Evolutionary conservation across 75 land plant species (phyloP).

Genomic region (Sequoiadendron giganteum): DNA sequence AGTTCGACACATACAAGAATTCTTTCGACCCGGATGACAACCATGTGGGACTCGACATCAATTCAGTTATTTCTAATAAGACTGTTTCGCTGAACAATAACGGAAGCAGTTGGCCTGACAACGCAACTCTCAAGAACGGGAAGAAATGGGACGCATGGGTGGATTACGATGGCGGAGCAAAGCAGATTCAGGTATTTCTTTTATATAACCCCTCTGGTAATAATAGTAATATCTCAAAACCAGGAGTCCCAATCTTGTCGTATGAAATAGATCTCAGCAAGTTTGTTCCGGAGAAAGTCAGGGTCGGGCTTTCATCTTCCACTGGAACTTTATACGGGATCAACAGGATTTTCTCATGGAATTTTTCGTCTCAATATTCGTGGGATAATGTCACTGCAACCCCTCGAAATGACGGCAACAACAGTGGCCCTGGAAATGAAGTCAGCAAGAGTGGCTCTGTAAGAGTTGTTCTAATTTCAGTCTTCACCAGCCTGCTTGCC

Average conservation of each 20-base stretch:
- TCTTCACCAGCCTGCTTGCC: no score
- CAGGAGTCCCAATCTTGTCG: background rate
- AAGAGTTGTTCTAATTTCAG: no score
- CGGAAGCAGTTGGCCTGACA: background rate
- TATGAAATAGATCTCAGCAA: background rate
- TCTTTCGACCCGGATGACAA: slow-evolving; percentile 26
- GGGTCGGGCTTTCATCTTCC: slow-evolving; percentile 31
- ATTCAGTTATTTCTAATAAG: slow-evolving; percentile 7
- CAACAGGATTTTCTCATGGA: slow-evolving; percentile 19
- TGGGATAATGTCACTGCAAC: background rate
- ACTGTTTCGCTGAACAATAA: background rate
- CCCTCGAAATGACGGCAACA: no score
- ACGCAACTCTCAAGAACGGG: background rate
- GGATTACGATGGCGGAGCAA: slow-evolving; percentile 15
- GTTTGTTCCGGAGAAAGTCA: slow-evolving; percentile 10
- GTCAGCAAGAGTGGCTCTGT: no score
- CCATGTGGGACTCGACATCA: slow-evolving; percentile 49
- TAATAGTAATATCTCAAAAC: background rate
- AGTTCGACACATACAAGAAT: slow-evolving; percentile 48
- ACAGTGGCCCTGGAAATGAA: no score
- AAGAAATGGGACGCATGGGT: slow-evolving; percentile 10
- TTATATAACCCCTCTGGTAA: background rate
- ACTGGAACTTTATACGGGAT: slow-evolving; percentile 17
- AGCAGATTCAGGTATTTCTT: slow-evolving; percentile 18
- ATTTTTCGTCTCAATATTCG: background rate